Conservation (phyloP, 2,329 filamentous ascomycete genomes). For the Fusarium staphyleae region DNA sequence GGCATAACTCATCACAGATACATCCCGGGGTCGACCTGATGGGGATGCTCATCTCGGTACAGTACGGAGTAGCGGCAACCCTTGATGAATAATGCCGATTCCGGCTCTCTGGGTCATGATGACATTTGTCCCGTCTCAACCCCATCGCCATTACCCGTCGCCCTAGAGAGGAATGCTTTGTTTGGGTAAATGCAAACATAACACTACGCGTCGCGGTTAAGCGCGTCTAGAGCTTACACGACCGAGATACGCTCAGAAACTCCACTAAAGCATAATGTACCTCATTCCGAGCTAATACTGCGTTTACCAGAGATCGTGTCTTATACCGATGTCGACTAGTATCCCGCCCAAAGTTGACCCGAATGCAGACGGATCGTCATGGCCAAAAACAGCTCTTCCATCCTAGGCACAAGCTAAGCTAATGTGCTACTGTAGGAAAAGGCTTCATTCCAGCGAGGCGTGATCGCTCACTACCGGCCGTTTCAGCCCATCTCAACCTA, state of each 20-base stretch:
- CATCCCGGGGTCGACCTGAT: conserved; percentile 14
- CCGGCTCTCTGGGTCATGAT: conserved; percentile 24
- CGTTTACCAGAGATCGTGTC: conserved; percentile 10
- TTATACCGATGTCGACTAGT: conserved; percentile 3
- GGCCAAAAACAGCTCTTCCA: conserved; percentile 7
- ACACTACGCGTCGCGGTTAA: conserved; percentile 5
- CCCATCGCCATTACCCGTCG: conserved; percentile 30
- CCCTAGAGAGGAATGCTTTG: conserved; percentile 13
- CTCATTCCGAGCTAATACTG: conserved; percentile 2
- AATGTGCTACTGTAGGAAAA: not conserved
- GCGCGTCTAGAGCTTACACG: conserved; percentile 7
- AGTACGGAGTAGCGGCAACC: no score
- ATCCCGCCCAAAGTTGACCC: conserved; percentile 2
- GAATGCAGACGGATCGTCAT: conserved; percentile 6
- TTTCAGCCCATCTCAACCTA: conserved; percentile 8
- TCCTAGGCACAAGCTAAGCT: conserved; percentile 3
- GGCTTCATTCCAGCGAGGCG: conserved; percentile 1
- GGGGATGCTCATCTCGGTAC: conserved; percentile 35
- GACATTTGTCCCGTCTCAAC: conserved; percentile 13
- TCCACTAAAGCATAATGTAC: not conserved
- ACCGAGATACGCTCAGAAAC: conserved; percentile 1
- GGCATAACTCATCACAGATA: conserved; percentile 22
- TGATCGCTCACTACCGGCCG: conserved; percentile 1
- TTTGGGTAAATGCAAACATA: conserved; percentile 29
- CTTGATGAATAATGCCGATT: conserved; percentile 25